These are phyloP conservation scores for Quercus aquifolioides DNA, from an alignment of 306 rosid species.

Conservation along the genomic window DNA sequence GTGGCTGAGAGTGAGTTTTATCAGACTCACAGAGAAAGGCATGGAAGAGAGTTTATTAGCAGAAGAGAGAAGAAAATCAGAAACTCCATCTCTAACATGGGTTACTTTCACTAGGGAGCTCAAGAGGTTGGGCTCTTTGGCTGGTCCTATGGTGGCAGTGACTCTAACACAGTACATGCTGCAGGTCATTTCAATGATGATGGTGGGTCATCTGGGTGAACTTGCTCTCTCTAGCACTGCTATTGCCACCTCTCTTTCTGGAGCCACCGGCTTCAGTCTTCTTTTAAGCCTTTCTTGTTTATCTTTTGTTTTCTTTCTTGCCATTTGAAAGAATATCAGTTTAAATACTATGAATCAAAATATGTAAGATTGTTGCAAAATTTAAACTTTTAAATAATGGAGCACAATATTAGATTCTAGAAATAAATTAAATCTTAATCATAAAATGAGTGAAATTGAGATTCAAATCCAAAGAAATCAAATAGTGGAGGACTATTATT, in stretches of 20 bases:
- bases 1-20: background rate
- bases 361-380: too few species aligned
- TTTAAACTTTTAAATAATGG: too few species aligned
- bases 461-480: too few species aligned
- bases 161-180: conserved; percentile 40
- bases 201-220: conserved; percentile 53
- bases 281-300: conserved; percentile 27
- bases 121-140: conserved; percentile 37
- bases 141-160: conserved; percentile 55
- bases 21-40: background rate
- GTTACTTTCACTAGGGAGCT: conserved; percentile 27
- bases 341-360: too few species aligned
- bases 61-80: background rate
- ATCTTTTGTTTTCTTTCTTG: background rate
- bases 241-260: conserved; percentile 45
- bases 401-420: too few species aligned
- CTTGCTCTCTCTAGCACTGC: conserved; percentile 54
- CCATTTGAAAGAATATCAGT: too few species aligned
- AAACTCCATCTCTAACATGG: conserved; percentile 23
- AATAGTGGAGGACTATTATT: too few species aligned
- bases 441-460: too few species aligned
- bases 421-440: too few species aligned
- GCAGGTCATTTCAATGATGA: conserved; percentile 49
- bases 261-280: conserved; percentile 53
- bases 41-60: conserved; percentile 34